Base-by-base conservation (phyloP, 768 basidiomycete species). In the Podaxis carcinomalis region DNA sequence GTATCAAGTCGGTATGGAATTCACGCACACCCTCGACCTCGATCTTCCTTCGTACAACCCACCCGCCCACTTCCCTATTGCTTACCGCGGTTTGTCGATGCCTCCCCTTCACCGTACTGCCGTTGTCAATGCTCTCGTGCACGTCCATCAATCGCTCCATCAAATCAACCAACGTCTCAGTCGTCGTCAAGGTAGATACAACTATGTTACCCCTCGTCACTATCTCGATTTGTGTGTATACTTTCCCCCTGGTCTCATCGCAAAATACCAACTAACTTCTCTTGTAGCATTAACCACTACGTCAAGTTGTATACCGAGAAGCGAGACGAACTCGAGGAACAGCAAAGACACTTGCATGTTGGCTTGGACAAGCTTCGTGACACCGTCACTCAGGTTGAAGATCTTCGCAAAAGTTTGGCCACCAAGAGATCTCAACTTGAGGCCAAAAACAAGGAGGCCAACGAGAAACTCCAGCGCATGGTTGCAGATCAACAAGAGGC, bases 401-500 rank as follows among this genome's bases (percentile, higher is more conserved):
- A 98, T 68, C 83, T 99, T 27, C 85, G 96, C 57, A 92, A 92
- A 76, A 97, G 95, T 71, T 85, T 98, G 40, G 95, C 97, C 2
- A 88, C 89, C 68, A 99, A 99, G 74, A 87, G 93, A 19, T 85
- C 89, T 2, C 95, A 98, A 68, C 83, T 99, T 32, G 86, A 95
- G 70, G 89, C 92, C 25, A 99, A 99, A 79, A 84, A 97, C 68
- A 86, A 86, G 1, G 93, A 98, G 74, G 97, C 97, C 10, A 98
- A 99, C 72, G 93, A 93, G 69, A 99, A 99, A 75, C 82, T 99
- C 42, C 89, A 92, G 73, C 92, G 93, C 60, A 98, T 99, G 96
- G 95, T 99, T 13, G 83, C 92, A 5, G 96, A 98, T 73, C 96
- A 99, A 74, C 96, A 98, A 70, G 96, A 98, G 70, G 97, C 97